These are phyloP conservation scores for Schizochytrium sp. DNA, from an alignment of 108 stramenopile genomes.

Conservation along the genomic window DNA sequence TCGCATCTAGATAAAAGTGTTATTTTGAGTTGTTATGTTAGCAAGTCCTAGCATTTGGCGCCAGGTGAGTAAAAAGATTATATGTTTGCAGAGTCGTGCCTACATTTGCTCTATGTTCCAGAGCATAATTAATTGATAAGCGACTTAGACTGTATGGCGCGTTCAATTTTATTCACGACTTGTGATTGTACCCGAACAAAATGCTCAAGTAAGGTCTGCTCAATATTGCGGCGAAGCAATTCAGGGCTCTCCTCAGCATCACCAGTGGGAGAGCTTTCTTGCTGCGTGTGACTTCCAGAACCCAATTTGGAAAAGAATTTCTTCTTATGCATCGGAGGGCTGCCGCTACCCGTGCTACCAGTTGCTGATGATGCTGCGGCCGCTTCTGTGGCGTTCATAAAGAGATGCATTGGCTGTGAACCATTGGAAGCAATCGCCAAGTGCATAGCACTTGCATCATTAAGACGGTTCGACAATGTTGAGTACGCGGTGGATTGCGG, in stretches of 20 bases:
- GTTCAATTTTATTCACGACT: not conserved
- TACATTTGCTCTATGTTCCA: too few species aligned
- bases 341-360: not conserved
- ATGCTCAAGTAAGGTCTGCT: not conserved
- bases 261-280: too few species aligned
- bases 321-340: not conserved
- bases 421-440: constrained; percentile 22
- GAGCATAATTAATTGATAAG: not conserved
- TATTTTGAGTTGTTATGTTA: too few species aligned
- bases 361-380: too few species aligned
- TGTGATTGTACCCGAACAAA: constrained; percentile 2
- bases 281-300: too few species aligned
- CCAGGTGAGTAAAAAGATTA: too few species aligned
- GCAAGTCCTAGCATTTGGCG: too few species aligned
- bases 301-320: not conserved
- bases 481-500: constrained; percentile 80
- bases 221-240: not conserved
- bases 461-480: constrained; percentile 63
- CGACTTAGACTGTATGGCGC: constrained; percentile 30
- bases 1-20: too few species aligned
- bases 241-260: not conserved
- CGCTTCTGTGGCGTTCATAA: not conserved
- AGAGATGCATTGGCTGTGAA: not conserved
- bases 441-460: constrained; percentile 60
- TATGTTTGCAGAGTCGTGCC: too few species aligned